Evolutionary conservation across 1,284 basidiomycete genomes (phyloP), one percentile per base, ranked within the genome.

Genomic region (Wallemia hederae): DNA sequence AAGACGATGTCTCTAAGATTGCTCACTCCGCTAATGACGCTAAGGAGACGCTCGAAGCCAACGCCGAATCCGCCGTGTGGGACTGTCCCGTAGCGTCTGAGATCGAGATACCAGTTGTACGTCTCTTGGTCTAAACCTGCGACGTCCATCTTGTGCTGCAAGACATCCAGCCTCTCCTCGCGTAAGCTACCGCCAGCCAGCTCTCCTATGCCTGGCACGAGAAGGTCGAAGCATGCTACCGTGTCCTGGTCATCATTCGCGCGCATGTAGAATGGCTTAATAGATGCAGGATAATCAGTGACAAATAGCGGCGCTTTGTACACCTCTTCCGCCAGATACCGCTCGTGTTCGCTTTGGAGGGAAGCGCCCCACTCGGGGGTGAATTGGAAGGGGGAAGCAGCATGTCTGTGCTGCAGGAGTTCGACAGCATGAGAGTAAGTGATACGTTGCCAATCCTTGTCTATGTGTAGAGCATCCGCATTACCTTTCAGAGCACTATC

Each of bases 251-350:
- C 69, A 59, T 67, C 67, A 19, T 63, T 62, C 2, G 69, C 66
- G 29, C 84, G 81, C 94, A 97, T 97, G 73, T 99, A 99, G 72
- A 97, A 98, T 7, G 94, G 88, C 70, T 99, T 99, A 64, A 85
- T 70, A 0, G 65, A 29, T 0, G 74, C 72, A 0, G 92, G 92
- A 69, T 97, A 99, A 69, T 92, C 80, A 2, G 82, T 87, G 56
- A 99, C 82, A 68, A 97, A 97, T 0, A 91, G 77, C 0, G 94
- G 92, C 0, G 81, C 82, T 24, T 73, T 68, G 60, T 78, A 63
- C 59, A 81, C 71, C n/a, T 71, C 70, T 58, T 81, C 79, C 0
- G 88, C 83, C 1, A 98, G 75, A 79, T 82, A 94, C 62, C 80
- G 80, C 71, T 99, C 94, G 69, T 97, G 91, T 69, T 96, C 91